Evolutionary conservation across 2,329 filamentous ascomycete genomes (phyloP), one percentile per base, ranked within the genome.

Genomic region (Corinectria fuckeliana): DNA sequence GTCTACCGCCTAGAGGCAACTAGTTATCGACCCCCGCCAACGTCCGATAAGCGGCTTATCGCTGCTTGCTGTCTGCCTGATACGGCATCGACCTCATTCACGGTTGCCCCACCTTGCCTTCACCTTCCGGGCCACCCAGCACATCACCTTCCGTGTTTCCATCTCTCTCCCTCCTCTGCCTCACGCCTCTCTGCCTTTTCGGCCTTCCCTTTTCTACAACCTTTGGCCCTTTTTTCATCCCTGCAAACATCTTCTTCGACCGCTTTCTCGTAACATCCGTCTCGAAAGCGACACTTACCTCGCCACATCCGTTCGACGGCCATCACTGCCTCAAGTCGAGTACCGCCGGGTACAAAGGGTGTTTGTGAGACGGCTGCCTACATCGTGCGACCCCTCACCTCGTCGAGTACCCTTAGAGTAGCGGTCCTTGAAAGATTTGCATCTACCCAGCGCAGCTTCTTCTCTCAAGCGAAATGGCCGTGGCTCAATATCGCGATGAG

Each of bases 1-100:
- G 49, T 21, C 56, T 49, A 45, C 44, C 18, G 36, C 45, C 30
- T 47, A 50, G 28, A 54, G 44, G 44, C 47, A 25, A 20, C 56
- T 49, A 59, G 50, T n/a, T n/a, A n/a, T n/a, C 30, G 52, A 41
- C 47, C 67, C 65, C 67, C 65, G 42, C 62, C 47, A 61, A 58
- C 56, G 60, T 57, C 62, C 64, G 68, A 70, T 70, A 70, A 70
- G 66, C 60, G 45, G 62, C 66, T 72, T 72, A 73, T 74, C 69
- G 64, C 64, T 72, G 66, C 69, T 68, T 71, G 45, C 50, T 65
- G 67, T 69, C 68, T 71, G 71, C 71, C 70, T 72, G 69, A 71
- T 71, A 65, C 61, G 62, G 70, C 62, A 72, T 67, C 65, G 52
- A 63, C 60, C 63, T 67, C 62, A 60, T 56, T 57, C 63, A 58